Base-by-base conservation (phyloP, 2,329 filamentous ascomycete genomes). In the Fusarium setosum region DNA sequence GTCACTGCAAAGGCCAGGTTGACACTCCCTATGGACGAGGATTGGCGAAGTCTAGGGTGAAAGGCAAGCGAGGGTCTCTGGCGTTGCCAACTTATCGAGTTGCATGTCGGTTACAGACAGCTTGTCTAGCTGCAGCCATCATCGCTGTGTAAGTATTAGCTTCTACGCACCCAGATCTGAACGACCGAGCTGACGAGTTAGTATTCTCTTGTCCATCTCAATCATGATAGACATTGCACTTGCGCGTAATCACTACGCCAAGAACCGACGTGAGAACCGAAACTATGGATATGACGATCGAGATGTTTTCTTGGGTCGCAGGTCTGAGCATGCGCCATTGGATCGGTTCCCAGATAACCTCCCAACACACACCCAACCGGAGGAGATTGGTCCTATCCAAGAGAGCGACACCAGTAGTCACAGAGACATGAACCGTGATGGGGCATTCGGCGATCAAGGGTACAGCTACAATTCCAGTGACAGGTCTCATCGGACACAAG, bases 71-170 rank as follows among this genome's bases (percentile, higher is more conserved):
- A 68, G 81, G 80, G 31, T 86, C 86, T 59, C 78, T 77, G 15
- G 67, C 67, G 13, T 73, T 86, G 51, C 83, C 83, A 4, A 82
- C 74, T 37, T 82, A 80, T 65, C 74, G 72, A 45, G 77, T 77
- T 12, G 88, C 90, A 1, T 97, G 94, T 81, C 83, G 83, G 58
- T 80, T 96, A 69, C 87, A 96, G 78, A 92, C 88, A 47, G 92
- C 90, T 35, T 86, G 83, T 61, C 90, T 97, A 64, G 90, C 92
- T 6, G 89, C 95, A 18, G 82, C 93, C 26, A 90, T 97, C 58
- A 86, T 93, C 59, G 90, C 84, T 72, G 87, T 91, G 88, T 93
- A 29, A 34, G 53, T 44, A 34, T 26, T 8, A 2, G 24, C 24
- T 42, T 26, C 4, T 10, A 23, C 17, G n/a, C 6, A 42, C 21